Base-by-base conservation (phyloP, 139 green algal genomes). In the Chara braunii region DNA sequence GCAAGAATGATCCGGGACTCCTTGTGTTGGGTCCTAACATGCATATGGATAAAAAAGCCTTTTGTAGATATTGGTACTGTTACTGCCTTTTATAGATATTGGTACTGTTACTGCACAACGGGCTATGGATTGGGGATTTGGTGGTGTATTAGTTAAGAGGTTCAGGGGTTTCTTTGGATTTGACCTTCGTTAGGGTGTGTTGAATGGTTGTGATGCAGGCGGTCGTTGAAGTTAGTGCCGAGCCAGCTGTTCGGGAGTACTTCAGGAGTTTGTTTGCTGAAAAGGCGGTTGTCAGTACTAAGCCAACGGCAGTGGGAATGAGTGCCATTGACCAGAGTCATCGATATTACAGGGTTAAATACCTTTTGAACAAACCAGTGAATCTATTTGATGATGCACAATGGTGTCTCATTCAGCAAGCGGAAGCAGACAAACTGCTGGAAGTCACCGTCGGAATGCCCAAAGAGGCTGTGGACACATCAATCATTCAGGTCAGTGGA, bases 361-460 rank as follows among this genome's bases (percentile, higher is more conserved):
- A 83, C 14, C 80, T 95, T 54, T 50, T 51, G 3, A 66, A 81
- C 12, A 96, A 95, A 78, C 82, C 78, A 1, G 36, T 92, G 28
- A 0, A 5, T 0, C 24, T 37, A 2, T 87, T 91, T n/a, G 33
- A 77, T 0, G 59, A 43, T 1, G 83, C 85, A 60, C 57, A 75
- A 29, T 94, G 78, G 71, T 57, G 89, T 29, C 64, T 64, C 26
- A 64, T 91, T 29, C 22, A 43, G 2, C 43, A 37, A 44, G 85
- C 83, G 1, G 74, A 86, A 60, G 48, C 66, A 14, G 74, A 80
- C 32, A 70, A 71, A 0, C 75, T 88, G n/a, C 43, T 86, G 4
- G 1, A 62, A 37, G 70, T 79, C 2, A 68, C 28, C 33, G 33
- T 79, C 14, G 37, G 29, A 0, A 24, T 78, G 23, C 68, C 70